Evolutionary conservation across 768 basidiomycete genomes (phyloP).

Genomic region (Exsudoporus frostii): DNA sequence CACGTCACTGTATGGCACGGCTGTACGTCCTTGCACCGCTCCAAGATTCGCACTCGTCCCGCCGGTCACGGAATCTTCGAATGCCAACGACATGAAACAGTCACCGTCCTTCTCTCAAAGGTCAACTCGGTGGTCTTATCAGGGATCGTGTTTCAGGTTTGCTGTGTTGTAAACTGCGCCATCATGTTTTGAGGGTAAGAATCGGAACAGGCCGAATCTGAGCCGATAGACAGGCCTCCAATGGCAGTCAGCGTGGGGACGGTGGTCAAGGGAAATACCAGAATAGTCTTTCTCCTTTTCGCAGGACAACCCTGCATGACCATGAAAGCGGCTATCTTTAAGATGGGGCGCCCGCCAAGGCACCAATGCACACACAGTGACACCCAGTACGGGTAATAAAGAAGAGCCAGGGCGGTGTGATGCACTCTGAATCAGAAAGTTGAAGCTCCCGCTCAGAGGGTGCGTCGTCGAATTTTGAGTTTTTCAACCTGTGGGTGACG

Average conservation of each 20-base stretch:
- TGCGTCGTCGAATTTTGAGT: not conserved
- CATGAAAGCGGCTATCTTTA: not conserved
- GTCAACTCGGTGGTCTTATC: not conserved
- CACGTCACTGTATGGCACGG: not conserved
- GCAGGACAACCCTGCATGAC: not conserved
- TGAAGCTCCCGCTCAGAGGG: not conserved
- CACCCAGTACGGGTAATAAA: not conserved
- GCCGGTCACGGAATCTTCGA: not conserved
- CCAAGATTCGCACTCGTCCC: not conserved
- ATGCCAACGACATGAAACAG: not conserved
- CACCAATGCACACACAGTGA: not conserved
- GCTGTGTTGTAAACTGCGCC: no score
- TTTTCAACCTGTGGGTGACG: not conserved
- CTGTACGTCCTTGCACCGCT: not conserved
- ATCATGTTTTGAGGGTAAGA: no score
- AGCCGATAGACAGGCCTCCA: no score
- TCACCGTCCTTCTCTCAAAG: not conserved
- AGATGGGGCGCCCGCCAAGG: not conserved
- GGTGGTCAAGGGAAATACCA: not conserved
- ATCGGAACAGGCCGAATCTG: no score
- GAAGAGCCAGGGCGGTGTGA: not conserved
- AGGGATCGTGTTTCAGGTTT: no score
- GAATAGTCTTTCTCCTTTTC: not conserved
- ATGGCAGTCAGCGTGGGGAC: not conserved
- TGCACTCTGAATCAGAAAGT: not conserved